A percentile compares a stretch with the other conserved stretches of the same genome.
Evolutionary conservation across 495 filamentous ascomycete genomes (phyloP).

Genomic region (Aspergillus homomorphus): DNA sequence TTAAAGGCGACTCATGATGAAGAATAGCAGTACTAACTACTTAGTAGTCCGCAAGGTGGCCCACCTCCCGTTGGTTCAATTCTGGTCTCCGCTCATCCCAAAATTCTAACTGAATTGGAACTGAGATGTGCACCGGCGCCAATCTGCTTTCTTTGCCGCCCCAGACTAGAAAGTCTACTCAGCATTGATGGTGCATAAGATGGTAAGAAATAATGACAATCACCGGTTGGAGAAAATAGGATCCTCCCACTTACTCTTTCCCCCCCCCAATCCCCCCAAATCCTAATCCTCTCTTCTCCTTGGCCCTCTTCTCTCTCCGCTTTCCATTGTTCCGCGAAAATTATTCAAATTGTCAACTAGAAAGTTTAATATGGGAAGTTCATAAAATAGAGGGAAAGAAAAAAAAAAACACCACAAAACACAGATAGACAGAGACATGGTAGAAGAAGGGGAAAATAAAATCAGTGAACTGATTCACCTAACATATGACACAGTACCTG

Average conservation of each 20-base stretch:
- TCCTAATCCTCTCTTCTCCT: not conserved
- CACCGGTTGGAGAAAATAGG: not conserved
- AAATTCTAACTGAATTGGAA: constrained; percentile 11
- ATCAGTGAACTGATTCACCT: too few species aligned
- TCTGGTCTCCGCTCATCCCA: constrained; percentile 9
- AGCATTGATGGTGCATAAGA: not conserved
- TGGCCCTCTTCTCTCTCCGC: not conserved
- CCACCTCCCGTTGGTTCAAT: constrained; percentile 15
- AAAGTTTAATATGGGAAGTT: not conserved
- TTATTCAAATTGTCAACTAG: not conserved
- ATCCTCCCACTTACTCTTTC: not conserved
- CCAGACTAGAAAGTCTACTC: constrained; percentile 10
- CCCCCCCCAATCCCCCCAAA: not conserved
- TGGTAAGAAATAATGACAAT: constrained; percentile 1
- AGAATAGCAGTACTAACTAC: constrained; percentile 1
- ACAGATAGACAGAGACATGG: constrained; percentile 1
- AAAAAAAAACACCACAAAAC: constrained; percentile 1
- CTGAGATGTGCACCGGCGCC: constrained; percentile 20
- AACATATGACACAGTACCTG: constrained; percentile 18
- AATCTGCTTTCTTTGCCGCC: constrained; percentile 16
- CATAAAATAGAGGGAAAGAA: not conserved
- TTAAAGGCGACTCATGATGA: too few species aligned
- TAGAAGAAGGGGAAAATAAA: constrained; percentile 3
- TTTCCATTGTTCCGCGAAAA: not conserved
- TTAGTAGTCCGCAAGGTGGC: constrained; percentile 7